Base-by-base conservation (phyloP, 176 grass and related monocot genomes). In the Cenchrus purpureus region DNA sequence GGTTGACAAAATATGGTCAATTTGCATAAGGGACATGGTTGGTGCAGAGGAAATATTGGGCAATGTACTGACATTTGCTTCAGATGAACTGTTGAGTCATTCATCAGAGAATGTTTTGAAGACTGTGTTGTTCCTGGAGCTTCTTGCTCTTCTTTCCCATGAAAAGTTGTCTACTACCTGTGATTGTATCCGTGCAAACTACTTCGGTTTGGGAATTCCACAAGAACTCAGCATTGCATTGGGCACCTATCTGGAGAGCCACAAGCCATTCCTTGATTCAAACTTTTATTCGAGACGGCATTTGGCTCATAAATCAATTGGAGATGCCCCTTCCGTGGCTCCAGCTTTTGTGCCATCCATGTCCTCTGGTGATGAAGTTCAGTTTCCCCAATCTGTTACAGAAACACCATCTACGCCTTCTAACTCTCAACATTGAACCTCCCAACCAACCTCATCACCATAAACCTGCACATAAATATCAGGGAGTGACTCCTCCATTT, bases 1-100 rank as follows among this genome's bases (percentile, higher is more conserved):
- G 89, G 89, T 87, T 56, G 80, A 87, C 60, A 90, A 19, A 84
- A 79, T 87, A 68, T 79, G 84, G 84, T 79, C 68, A 55, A n/a
- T 75, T 62, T 90, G 89, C 84, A 73, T 90, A 9, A 61, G 58
- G 25, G 31, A 90, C 80, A 40, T 87, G 54, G 53, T 63, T 72
- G 52, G 60, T 7, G 15, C 68, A 8, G 61, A 79, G 44, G 80
- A 79, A 19, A 74, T 68, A 46, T 62, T 90, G 50, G 74, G 68
- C 68, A 75, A 15, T 68, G 45, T 37, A 22, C 11, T 74, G 13
- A 43, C 80, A 67, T 80, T 79, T 83, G 59, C 68, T 79, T 83
- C 9, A 42, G 75, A 75, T 83, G 75, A 20, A 61, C 56, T 74
- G 3, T 67, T 32, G 6, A 74, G 58, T 34, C 79, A 3, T 64